Evolutionary conservation across 2,329 filamentous ascomycete species (phyloP), one percentile per base, ranked within the genome.

Genomic region (Coniochaeta sp.): DNA sequence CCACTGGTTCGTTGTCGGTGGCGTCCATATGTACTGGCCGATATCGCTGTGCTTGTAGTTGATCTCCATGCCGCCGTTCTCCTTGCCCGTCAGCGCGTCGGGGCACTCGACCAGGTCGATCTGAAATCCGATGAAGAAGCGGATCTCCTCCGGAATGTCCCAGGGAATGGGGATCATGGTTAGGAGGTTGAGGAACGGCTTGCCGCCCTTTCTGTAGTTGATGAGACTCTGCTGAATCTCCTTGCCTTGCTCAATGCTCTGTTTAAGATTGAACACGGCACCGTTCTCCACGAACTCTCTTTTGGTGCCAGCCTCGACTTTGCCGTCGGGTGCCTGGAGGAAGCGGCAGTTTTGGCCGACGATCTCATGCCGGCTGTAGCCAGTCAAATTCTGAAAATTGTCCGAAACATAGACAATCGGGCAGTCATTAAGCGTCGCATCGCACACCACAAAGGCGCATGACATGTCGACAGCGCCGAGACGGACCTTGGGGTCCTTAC

Each of bases 341-440:
- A 97, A 96, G 14, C 92, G 89, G 68, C 92, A 97, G 62, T 97
- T 97, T 56, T 89, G 80, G 10, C 91, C 92, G 12, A 95, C 75
- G 55, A 96, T 95, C 66, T 96, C 92, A 62, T 92, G 86, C 58
- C 85, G 87, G 55, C 82, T 91, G 67, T 97, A 97, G 31, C 92
- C 92, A 0, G 92, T 96, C 53, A 97, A 75, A 24, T 92, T 88
- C 65, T 96, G 91, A 62, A 97, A 96, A 59, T 94, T 94, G 57
- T 96, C 91, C 1, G 92, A 96, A 53, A 92, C 92, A 65, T 96
- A 96, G 26, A 96, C 85, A 57, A 97, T 97, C 1, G 92, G 92
- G 55, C 87, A 86, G 69, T 97, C 92, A 58, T 91, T 86, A 70
- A 86, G 82, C n/a, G 85, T 84, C n/a, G 91, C 83, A 67, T 96